These are phyloP conservation scores for Trypanosoma avium DNA, from an alignment of 208 protist genomes.

Conservation along the genomic window DNA sequence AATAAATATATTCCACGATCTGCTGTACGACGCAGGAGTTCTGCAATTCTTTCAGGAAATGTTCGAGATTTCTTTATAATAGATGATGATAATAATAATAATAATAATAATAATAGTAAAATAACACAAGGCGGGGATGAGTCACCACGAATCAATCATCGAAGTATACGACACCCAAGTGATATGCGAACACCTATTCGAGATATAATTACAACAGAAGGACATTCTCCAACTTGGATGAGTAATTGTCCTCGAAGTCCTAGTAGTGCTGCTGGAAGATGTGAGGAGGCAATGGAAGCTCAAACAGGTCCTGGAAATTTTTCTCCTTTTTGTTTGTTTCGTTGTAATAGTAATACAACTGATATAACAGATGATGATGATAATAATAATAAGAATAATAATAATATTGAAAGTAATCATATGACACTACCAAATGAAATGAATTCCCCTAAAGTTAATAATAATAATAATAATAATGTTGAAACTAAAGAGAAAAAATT, in stretches of 20 bases:
- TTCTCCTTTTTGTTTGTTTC: constrained; percentile 4
- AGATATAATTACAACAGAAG: too few species aligned
- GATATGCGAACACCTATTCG: neutral
- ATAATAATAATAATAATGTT: too few species aligned
- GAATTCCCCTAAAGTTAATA: neutral
- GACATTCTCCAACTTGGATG: constrained; percentile 5
- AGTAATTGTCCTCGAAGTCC: constrained; percentile 13
- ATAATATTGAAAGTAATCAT: neutral
- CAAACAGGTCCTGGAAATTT: constrained; percentile 4
- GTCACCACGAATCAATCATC: neutral
- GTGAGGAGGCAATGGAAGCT: constrained; percentile 13
- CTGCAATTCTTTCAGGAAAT: too few species aligned
- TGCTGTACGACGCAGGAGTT: too few species aligned
- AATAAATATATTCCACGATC: too few species aligned
- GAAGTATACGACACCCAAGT: neutral
- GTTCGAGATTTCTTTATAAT: neutral
- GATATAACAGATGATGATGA: neutral
- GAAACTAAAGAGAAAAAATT: too few species aligned
- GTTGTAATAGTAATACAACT: too few species aligned
- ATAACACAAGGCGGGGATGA: neutral
- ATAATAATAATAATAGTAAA: too few species aligned
- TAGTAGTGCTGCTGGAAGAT: constrained; percentile 1
- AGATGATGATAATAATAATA: neutral
- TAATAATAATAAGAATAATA: neutral
- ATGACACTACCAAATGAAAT: neutral